phyloP scores from a whole-genome alignment of 2,329 filamentous ascomycete species.

The Colletotrichum godetiae region DNA sequence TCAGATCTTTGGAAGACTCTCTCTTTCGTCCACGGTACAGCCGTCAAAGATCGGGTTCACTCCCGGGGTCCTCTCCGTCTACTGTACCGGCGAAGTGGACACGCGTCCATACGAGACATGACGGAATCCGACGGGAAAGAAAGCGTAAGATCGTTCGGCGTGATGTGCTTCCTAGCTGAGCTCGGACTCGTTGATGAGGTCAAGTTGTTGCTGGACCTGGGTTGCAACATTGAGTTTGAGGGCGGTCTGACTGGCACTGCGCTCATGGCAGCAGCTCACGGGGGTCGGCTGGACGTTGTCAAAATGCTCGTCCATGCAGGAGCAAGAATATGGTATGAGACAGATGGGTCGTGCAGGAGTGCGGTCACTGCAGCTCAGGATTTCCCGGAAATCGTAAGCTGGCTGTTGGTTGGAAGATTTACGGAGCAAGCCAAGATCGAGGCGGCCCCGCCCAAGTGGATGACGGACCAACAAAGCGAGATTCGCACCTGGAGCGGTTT shows the following conservation, averaged over 20 bases:
- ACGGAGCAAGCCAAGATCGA: slow-evolving; percentile 1
- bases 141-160: background rate
- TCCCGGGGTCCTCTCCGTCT: background rate
- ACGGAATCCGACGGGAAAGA: background rate
- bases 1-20: background rate
- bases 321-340: background rate
- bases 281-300: slow-evolving; percentile 4
- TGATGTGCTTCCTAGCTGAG: background rate
- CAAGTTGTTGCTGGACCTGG: background rate
- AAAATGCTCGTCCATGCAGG: slow-evolving; percentile 7
- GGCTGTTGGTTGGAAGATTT: slow-evolving; percentile 12
- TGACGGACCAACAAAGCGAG: background rate
- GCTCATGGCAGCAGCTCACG: background rate
- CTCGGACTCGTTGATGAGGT: background rate
- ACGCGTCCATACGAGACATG: background rate
- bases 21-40: background rate
- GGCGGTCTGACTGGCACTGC: slow-evolving; percentile 2
- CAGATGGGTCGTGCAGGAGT: background rate
- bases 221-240: background rate
- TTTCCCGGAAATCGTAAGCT: background rate
- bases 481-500: slow-evolving; percentile 8
- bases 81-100: background rate
- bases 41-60: no score
- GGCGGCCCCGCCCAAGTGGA: background rate
- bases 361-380: background rate